Percentiles rank a stretch among this genome's conserved stretches.
phyloP scores from a whole-genome alignment of 345 rosid species.

The Erodium maritimum region DNA sequence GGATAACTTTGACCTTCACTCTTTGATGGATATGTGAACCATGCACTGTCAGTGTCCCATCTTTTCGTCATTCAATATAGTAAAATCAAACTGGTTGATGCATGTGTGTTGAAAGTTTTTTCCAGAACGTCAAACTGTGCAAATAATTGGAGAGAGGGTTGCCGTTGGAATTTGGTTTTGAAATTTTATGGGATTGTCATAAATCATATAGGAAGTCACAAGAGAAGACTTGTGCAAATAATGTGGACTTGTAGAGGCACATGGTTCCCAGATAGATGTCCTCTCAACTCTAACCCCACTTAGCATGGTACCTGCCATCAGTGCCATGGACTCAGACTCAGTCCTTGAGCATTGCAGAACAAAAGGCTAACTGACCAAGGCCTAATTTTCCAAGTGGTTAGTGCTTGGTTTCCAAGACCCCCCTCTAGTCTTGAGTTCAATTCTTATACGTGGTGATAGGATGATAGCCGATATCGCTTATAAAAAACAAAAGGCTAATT shows the following conservation, averaged over 20 bases:
- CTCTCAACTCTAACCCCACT: too few species aligned
- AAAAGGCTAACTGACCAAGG: too few species aligned
- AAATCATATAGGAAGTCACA: not conserved
- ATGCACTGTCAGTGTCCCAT: not conserved
- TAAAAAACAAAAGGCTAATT: too few species aligned
- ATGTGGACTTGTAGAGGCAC: not conserved
- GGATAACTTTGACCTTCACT: not conserved
- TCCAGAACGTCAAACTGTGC: not conserved
- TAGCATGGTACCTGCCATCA: too few species aligned
- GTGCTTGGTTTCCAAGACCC: too few species aligned
- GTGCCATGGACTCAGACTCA: not conserved
- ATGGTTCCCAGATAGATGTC: too few species aligned
- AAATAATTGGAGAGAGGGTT: not conserved
- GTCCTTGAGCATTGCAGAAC: not conserved
- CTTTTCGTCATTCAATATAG: not conserved
- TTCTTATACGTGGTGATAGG: too few species aligned
- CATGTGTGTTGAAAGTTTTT: not conserved
- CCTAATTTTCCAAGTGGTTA: too few species aligned
- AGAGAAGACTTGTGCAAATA: not conserved
- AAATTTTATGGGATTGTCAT: too few species aligned
- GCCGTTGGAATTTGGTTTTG: not conserved
- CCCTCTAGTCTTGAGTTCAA: too few species aligned
- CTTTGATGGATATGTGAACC: not conserved
- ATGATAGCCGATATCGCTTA: too few species aligned
- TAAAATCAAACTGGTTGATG: not conserved